phyloP scores from a whole-genome alignment of 345 rosid species.

The Dovyalis caffra region DNA sequence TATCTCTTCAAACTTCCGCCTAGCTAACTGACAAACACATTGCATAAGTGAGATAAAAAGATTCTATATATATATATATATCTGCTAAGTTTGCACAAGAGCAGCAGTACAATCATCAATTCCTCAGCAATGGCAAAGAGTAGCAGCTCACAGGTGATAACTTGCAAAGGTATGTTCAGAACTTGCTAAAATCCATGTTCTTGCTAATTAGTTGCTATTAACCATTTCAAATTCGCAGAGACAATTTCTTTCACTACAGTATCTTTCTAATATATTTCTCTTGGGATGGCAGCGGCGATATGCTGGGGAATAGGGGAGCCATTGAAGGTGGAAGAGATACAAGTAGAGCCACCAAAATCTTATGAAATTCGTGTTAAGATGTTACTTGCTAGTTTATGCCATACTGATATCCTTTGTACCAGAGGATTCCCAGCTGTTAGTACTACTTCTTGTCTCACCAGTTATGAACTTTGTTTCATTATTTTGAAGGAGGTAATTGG shows the following conservation, averaged over 20 bases:
- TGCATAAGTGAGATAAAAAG: too few species aligned
- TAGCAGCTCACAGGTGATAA: too few species aligned
- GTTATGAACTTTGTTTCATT: too few species aligned
- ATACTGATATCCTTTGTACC: constrained; percentile 39
- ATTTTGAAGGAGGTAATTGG: too few species aligned
- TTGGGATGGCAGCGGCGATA: constrained; percentile 37
- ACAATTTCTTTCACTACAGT: not conserved
- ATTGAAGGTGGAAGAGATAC: too few species aligned
- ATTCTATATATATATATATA: too few species aligned
- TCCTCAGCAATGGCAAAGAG: not conserved
- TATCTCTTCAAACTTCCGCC: constrained; percentile 1
- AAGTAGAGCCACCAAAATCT: too few species aligned
- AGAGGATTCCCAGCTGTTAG: constrained; percentile 36
- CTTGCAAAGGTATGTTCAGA: constrained; percentile 7
- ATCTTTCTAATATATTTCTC: not conserved
- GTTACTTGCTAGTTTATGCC: constrained; percentile 63
- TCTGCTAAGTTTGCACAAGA: too few species aligned
- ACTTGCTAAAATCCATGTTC: too few species aligned
- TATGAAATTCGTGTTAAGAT: constrained; percentile 55
- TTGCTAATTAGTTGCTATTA: too few species aligned
- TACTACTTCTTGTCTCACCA: not conserved
- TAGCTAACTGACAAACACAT: not conserved
- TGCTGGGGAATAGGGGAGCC: constrained; percentile 49
- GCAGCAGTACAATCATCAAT: too few species aligned
- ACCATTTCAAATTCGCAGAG: too few species aligned